Conservation (phyloP, 805 yeast genomes). For the Candida ulmi region DNA sequence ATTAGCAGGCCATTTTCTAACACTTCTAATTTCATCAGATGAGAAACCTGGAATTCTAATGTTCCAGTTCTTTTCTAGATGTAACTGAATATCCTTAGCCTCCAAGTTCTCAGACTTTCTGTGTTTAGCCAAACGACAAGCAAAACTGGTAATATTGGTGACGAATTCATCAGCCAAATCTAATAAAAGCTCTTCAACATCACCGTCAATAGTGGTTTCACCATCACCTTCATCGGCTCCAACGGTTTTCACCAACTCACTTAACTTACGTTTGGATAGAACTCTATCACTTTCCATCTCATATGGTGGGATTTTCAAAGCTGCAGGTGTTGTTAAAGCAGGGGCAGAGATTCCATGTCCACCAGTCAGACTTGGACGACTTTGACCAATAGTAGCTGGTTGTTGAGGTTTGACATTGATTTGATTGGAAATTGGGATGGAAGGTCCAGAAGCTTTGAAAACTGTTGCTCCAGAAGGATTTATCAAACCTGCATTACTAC, state of each 20-base stretch:
- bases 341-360: slow-evolving; percentile 75
- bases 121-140: slow-evolving; percentile 92
- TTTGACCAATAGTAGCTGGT: slow-evolving; percentile 60
- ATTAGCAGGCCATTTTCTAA: slow-evolving; percentile 68
- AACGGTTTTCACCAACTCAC: slow-evolving; percentile 78
- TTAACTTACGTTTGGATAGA: slow-evolving; percentile 80
- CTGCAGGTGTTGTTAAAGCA: slow-evolving; percentile 69
- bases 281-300: slow-evolving; percentile 81
- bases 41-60: slow-evolving; percentile 91
- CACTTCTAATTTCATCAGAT: slow-evolving; percentile 81
- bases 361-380: slow-evolving; percentile 78
- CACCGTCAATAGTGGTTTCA: slow-evolving; percentile 88
- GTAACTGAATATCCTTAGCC: slow-evolving; percentile 84
- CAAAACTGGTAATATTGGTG: slow-evolving; percentile 83
- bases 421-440: slow-evolving; percentile 66
- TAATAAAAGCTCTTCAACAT: slow-evolving; percentile 83
- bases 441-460: slow-evolving; percentile 44
- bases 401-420: slow-evolving; percentile 61
- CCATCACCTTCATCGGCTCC: slow-evolving; percentile 89
- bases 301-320: slow-evolving; percentile 70
- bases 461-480: slow-evolving; percentile 24
- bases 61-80: slow-evolving; percentile 91
- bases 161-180: slow-evolving; percentile 97
- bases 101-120: slow-evolving; percentile 84
- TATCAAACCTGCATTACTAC: slow-evolving; percentile 19